These are phyloP conservation scores for Quillaja saponaria DNA, from an alignment of 306 rosid genomes.

Conservation along the genomic window DNA sequence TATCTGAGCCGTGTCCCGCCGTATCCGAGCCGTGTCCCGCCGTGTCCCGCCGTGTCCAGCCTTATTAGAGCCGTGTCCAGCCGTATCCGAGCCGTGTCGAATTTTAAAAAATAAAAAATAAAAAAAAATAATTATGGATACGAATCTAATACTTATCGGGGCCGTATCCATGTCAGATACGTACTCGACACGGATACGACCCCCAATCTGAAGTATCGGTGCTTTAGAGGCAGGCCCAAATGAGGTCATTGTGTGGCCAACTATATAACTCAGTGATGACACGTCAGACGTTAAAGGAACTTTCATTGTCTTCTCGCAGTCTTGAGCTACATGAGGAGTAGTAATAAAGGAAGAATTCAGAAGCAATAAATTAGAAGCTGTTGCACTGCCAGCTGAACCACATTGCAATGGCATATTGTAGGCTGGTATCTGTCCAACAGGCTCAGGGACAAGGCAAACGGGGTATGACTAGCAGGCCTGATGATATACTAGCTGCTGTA, in stretches of 20 bases:
- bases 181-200: no score
- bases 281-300: slow-evolving; percentile 20
- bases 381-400: slow-evolving; percentile 24
- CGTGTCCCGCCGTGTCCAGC: no score
- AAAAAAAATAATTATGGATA: no score
- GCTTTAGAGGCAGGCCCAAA: background rate
- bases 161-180: no score
- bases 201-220: no score
- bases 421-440: slow-evolving; percentile 41
- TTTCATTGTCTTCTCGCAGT: slow-evolving; percentile 5
- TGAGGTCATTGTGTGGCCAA: slow-evolving; percentile 2
- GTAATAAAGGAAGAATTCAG: slow-evolving; percentile 30
- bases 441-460: slow-evolving; percentile 38
- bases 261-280: slow-evolving; percentile 19
- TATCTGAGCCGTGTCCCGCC: no score
- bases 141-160: no score
- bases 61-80: no score
- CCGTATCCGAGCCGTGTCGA: no score
- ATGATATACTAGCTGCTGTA: slow-evolving; percentile 32
- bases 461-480: slow-evolving; percentile 37
- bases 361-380: slow-evolving; percentile 29
- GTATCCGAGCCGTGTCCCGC: no score
- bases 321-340: slow-evolving; percentile 34
- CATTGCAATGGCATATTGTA: slow-evolving; percentile 32
- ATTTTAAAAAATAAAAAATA: no score